A percentile compares a stretch with the other conserved stretches of the same genome.
phyloP scores from a whole-genome alignment of 2,329 filamentous ascomycete species.

The Phyllosticta ampelicida region DNA sequence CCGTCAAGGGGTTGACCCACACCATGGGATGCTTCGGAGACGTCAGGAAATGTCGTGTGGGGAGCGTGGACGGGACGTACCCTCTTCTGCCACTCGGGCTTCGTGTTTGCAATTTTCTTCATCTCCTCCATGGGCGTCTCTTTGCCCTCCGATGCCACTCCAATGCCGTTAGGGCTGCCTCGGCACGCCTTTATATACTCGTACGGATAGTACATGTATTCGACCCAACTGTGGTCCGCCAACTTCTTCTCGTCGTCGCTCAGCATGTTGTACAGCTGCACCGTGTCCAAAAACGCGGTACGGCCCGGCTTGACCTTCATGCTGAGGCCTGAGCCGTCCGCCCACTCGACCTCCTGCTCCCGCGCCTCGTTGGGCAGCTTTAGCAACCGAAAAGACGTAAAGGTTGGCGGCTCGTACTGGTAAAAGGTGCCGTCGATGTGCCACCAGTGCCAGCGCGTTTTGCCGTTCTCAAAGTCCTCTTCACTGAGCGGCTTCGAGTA shows the following conservation, averaged over 20 bases:
- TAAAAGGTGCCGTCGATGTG: slow-evolving; percentile 11
- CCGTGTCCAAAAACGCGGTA: neutral
- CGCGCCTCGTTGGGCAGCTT: neutral
- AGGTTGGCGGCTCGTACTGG: slow-evolving; percentile 8
- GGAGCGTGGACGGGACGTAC: neutral
- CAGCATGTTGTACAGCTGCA: slow-evolving; percentile 30
- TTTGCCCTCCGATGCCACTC: slow-evolving; percentile 28
- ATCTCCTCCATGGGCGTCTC: slow-evolving; percentile 31
- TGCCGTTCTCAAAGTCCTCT: slow-evolving; percentile 12
- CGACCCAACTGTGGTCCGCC: slow-evolving; percentile 34
- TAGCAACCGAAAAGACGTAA: neutral
- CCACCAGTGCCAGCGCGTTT: slow-evolving; percentile 12
- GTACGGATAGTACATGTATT: slow-evolving; percentile 34
- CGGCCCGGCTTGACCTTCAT: neutral
- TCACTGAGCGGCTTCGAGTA: slow-evolving; percentile 5
- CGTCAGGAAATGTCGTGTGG: neutral
- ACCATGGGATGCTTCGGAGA: slow-evolving; percentile 32
- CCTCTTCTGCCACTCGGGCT: slow-evolving; percentile 23
- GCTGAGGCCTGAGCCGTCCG: neutral
- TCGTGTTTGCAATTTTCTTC: slow-evolving; percentile 24
- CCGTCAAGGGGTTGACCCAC: slow-evolving; percentile 35
- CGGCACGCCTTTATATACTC: slow-evolving; percentile 33
- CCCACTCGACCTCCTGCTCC: neutral
- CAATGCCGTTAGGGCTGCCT: slow-evolving; percentile 31
- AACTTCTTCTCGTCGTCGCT: slow-evolving; percentile 28